phyloP scores from a whole-genome alignment of 768 basidiomycete species.

The Holtermannia corniformis region DNA sequence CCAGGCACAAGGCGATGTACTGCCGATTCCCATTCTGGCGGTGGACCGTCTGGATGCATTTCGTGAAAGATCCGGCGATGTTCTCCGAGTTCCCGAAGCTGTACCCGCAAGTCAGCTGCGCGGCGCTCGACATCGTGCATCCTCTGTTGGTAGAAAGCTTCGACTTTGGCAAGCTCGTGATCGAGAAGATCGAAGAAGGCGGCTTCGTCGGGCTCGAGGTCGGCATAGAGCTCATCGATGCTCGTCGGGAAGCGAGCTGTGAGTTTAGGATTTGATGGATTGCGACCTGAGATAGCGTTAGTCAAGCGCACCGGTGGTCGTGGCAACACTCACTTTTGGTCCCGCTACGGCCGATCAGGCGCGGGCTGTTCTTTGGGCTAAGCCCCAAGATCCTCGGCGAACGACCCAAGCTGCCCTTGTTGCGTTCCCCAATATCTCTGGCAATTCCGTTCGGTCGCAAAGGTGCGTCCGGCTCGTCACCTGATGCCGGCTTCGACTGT shows the following conservation, averaged over 20 bases:
- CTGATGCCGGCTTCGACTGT: no score
- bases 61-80: conserved; percentile 50
- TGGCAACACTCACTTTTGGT: conserved; percentile 18
- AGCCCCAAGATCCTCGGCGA: no score
- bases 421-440: no score
- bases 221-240: conserved; percentile 45
- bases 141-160: conserved; percentile 69
- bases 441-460: no score
- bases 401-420: no score
- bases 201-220: conserved; percentile 54
- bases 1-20: conserved; percentile 21
- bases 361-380: no score
- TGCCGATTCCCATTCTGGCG: conserved; percentile 29
- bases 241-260: conserved; percentile 18
- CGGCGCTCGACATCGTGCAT: conserved; percentile 49
- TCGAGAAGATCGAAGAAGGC: conserved; percentile 73
- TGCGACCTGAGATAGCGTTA: conserved; percentile 22
- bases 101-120: conserved; percentile 50
- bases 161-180: conserved; percentile 71
- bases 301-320: conserved; percentile 4
- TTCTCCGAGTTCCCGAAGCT: conserved; percentile 63
- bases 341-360: not conserved
- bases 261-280: conserved; percentile 1
- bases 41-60: conserved; percentile 22
- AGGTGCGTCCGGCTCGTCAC: not conserved